A percentile compares a stretch with the other conserved stretches of the same genome.
Evolutionary conservation across 495 filamentous ascomycete species (phyloP).

Genomic region (Penicillium bovifimosum): DNA sequence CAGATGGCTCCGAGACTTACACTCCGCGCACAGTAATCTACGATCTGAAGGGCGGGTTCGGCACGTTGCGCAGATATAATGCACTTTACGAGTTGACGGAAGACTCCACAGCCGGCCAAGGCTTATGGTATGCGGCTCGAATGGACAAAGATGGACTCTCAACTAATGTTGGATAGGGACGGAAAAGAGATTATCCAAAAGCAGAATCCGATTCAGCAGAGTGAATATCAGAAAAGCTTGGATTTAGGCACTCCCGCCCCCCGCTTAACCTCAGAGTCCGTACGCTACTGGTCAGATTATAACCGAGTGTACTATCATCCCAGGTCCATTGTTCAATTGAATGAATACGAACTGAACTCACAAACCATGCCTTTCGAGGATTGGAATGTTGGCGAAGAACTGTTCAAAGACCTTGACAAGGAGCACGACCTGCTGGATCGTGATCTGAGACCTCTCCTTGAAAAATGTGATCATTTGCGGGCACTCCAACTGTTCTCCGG

Average conservation of each 20-base stretch:
- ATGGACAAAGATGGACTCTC: neutral
- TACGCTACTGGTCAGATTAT: constrained; percentile 96
- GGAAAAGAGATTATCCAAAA: constrained; percentile 62
- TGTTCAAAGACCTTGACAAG: constrained; percentile 75
- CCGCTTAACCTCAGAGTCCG: constrained; percentile 57
- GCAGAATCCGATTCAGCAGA: constrained; percentile 59
- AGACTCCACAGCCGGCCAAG: constrained; percentile 41
- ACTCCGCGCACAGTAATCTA: constrained; percentile 90
- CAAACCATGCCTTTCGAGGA: constrained; percentile 76
- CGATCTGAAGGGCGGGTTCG: constrained; percentile 90
- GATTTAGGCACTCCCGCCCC: constrained; percentile 59
- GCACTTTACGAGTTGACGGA: constrained; percentile 74
- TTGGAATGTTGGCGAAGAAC: constrained; percentile 71
- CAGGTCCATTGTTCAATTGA: constrained; percentile 78
- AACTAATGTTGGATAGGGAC: constrained; percentile 49
- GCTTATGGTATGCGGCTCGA: constrained; percentile 51
- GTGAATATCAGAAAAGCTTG: constrained; percentile 71
- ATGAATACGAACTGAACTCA: constrained; percentile 77
- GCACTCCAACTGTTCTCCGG: constrained; percentile 75
- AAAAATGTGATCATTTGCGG: constrained; percentile 91
- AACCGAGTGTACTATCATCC: constrained; percentile 89
- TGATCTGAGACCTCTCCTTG: constrained; percentile 77
- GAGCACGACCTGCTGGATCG: constrained; percentile 85
- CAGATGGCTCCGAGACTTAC: constrained; percentile 78
- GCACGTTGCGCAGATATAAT: constrained; percentile 79